Base-by-base conservation (phyloP, 2,329 filamentous ascomycete genomes). In the Fusarium gaditjirri region DNA sequence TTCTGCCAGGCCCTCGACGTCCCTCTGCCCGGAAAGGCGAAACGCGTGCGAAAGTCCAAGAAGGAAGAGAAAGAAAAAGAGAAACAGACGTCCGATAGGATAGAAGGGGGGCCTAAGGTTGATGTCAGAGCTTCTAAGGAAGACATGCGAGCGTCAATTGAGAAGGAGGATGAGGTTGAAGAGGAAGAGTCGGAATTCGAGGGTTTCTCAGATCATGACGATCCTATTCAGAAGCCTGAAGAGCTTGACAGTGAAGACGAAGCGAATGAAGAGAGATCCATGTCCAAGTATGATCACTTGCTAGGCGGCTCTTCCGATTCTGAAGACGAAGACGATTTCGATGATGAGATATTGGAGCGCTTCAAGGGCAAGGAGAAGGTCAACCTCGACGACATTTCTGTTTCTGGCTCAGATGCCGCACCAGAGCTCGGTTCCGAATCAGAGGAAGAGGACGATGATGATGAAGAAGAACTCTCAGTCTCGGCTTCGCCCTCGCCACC, bases 1-100 rank as follows among this genome's bases (percentile, higher is more conserved):
- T 83, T 88, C 6, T 90, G 88, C 76, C 78, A 81, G 49, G 79
- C 82, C 6, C 79, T 90, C 21, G 81, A 84, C 5, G 82, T 90
- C 1, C 78, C 85, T 6, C 79, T 85, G 59, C 86, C 87, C 1
- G 84, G 85, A 56, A 80, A 80, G 54, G 73, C 69, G 8, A 81
- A 80, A 68, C 77, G 77, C 14, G 69, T 69, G 16, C 78, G 77
- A 47, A 80, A 80, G 72, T 73, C 73, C 25, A 80, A 81, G 67
- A 71, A 77, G 35, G 78, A 79, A 17, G 77, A 79, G 23, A 78
- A 78, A 17, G 77, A 79, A n/a, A 78, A 78, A 50, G 73, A 77
- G 33, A 76, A 81, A 21, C 76, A 81, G 43, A 72, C 75, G 25
- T 67, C 77, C 11, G 72, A 78, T 41, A 61, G 73, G 60, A 72